phyloP scores from a whole-genome alignment of 768 basidiomycete genomes.

The Strobilomyces confusus region DNA sequence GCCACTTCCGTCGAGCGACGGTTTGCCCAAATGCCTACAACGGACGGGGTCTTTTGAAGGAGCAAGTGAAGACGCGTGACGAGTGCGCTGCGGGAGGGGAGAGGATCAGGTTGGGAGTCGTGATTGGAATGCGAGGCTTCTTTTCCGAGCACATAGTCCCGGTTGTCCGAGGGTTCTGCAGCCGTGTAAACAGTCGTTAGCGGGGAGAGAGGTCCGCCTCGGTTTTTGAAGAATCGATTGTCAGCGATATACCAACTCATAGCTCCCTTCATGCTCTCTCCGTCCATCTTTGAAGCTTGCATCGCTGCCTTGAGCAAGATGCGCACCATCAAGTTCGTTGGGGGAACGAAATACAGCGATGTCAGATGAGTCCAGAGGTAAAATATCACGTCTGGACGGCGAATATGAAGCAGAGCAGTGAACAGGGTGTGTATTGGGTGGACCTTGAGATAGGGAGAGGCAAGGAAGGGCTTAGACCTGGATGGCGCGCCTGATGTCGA shows the following conservation, averaged over 20 bases:
- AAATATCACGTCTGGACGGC: constrained; percentile 62
- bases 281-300: constrained; percentile 47
- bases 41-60: constrained; percentile 25
- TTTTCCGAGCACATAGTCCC: not conserved
- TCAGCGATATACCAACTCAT: constrained; percentile 31
- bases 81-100: constrained; percentile 8
- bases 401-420: constrained; percentile 42
- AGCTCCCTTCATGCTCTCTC: constrained; percentile 47
- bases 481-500: not conserved
- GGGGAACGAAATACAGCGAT: constrained; percentile 52
- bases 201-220: constrained; percentile 14
- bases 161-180: not conserved
- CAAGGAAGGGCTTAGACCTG: not conserved
- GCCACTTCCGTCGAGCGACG: constrained; percentile 46
- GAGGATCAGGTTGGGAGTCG: not conserved
- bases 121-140: not conserved
- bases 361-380: constrained; percentile 65
- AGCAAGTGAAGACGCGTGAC: constrained; percentile 9
- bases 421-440: constrained; percentile 44
- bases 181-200: not conserved
- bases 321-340: constrained; percentile 53
- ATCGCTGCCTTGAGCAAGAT: constrained; percentile 60
- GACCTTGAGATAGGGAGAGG: constrained; percentile 17
- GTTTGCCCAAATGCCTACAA: constrained; percentile 43
- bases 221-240: constrained; percentile 16